Base-by-base conservation (phyloP, 2,329 filamentous ascomycete species). In the Rhinocladiella similis region DNA sequence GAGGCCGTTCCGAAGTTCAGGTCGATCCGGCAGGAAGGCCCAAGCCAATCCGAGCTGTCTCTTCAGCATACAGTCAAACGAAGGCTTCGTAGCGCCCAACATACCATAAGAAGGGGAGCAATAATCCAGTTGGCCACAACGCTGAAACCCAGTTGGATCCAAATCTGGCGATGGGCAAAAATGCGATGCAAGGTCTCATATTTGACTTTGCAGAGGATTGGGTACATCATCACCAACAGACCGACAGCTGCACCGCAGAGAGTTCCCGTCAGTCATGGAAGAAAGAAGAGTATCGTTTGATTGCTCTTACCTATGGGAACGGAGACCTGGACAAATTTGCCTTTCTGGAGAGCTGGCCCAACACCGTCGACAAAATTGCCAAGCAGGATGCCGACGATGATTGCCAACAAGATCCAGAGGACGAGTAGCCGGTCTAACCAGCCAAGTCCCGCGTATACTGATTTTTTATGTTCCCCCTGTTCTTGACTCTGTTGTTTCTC, bases 181-280 rank as follows among this genome's bases (percentile, higher is more conserved):
- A 90, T 75, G 2, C 81, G 74, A 69, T 91, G 89, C 12, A 95
- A 74, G 0, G 83, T 82, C 70, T 95, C 90, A 71, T 85, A 94
- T 35, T 84, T 84, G 5, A 95, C 88, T 70, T 93, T 94, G 79
- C 90, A 95, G 0, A 95, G 77, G 59, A 95, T 95, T 0, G 90
- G 91, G 66, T 94, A 95, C 90, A 96, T 96, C 90, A 96, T 96
- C 39, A 94, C 85, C 1, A 96, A 79, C 0, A 95, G 75, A 0
- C 91, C 90, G 47, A 94, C 76, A 1, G 90, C 89, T 89, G 42
- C 6, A 16, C 46, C 25, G 36, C 25, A 14, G 22, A 12, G 6
- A 33, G 6, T 33, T 12, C 10, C 10, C 6, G 10, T 33, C 10
- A 33, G 29, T 12, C 10, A 10, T 7, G 6, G 29, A 33, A 33